A percentile compares a stretch with the other conserved stretches of the same genome.
Evolutionary conservation across 176 grass and related monocot species (phyloP).

Genomic region (Oryza coarctata): DNA sequence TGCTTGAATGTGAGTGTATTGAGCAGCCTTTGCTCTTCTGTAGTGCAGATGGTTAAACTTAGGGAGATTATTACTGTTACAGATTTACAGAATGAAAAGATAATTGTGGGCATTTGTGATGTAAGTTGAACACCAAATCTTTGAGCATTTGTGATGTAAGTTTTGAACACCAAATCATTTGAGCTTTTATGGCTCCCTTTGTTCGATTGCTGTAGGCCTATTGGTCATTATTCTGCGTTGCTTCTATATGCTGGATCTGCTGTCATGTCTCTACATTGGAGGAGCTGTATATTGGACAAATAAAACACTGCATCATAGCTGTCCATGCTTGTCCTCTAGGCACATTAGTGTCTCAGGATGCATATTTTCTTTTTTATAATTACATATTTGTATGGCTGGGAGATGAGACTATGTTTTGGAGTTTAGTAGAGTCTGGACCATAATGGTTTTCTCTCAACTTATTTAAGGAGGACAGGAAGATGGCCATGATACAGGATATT

Average conservation of each 20-base stretch:
- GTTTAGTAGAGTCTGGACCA: not conserved
- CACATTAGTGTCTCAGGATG: not conserved
- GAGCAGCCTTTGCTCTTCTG: conserved; percentile 11
- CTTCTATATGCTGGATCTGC: not conserved
- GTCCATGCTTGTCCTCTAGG: not conserved
- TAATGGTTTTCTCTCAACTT: conserved; percentile 35
- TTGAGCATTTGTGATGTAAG: not conserved
- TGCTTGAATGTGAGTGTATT: conserved; percentile 15
- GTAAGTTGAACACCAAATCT: conserved; percentile 5
- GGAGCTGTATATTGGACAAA: not conserved
- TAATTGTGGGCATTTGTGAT: not conserved
- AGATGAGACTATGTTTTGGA: not conserved
- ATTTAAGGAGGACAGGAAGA: conserved; percentile 79
- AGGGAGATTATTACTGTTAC: not conserved
- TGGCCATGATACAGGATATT: conserved; percentile 58
- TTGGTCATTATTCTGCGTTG: not conserved
- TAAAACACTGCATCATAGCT: not conserved
- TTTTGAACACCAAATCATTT: conserved; percentile 1
- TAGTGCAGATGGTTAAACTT: not conserved
- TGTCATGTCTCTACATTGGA: not conserved
- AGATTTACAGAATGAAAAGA: not conserved
- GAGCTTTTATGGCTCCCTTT: conserved; percentile 2
- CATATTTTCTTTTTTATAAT: conserved; percentile 9
- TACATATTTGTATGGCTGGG: not conserved
- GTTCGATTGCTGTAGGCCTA: not conserved